Evolutionary conservation across 176 grass and related monocot species (phyloP).

Genomic region (Oryza meyeriana): DNA sequence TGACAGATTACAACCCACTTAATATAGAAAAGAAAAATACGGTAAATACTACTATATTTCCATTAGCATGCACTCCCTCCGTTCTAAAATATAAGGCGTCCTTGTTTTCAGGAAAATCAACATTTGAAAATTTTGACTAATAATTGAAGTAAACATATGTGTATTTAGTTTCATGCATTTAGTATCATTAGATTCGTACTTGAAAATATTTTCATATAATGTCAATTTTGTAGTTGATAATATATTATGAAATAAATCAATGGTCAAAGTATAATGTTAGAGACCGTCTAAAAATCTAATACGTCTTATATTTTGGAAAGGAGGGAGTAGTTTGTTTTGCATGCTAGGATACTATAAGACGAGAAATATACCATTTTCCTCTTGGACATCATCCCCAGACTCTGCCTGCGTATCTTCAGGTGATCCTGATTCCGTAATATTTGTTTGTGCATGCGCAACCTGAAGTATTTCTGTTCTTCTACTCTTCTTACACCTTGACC

Average conservation of each 20-base stretch:
- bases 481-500: conserved; percentile 62
- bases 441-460: conserved; percentile 36
- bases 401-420: conserved; percentile 41
- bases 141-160: too few relatives aligned
- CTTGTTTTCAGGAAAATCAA: too few relatives aligned
- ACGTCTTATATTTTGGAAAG: too few relatives aligned
- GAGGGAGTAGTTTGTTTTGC: conserved; percentile 20
- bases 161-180: too few relatives aligned
- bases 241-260: too few relatives aligned
- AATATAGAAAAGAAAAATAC: background rate
- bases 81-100: too few relatives aligned
- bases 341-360: conserved; percentile 31
- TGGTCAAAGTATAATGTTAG: too few relatives aligned
- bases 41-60: background rate
- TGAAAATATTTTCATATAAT: too few relatives aligned
- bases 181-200: too few relatives aligned
- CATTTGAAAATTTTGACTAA: too few relatives aligned
- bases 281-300: too few relatives aligned
- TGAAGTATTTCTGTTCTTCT: conserved; percentile 32
- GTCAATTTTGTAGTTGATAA: too few relatives aligned
- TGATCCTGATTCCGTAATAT: conserved; percentile 48
- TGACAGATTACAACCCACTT: background rate
- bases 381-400: conserved; percentile 39
- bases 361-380: conserved; percentile 51
- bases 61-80: background rate